Base-by-base conservation (phyloP, 805 yeast genomes). In the Yamadazyma endophytica region DNA sequence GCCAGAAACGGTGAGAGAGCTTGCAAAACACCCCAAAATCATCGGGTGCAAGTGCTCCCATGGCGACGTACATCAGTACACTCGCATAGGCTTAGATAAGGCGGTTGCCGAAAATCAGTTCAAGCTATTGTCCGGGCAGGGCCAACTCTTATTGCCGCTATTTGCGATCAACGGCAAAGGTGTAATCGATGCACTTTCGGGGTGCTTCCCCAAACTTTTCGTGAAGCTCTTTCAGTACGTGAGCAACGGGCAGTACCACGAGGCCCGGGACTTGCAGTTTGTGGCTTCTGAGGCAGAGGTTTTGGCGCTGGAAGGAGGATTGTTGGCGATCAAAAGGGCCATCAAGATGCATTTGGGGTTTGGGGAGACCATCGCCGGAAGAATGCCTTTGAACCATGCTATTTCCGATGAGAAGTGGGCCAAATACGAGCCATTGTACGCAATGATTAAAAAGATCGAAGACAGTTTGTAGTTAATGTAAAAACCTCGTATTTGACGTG, bases 21-120 rank as follows among this genome's bases (percentile, higher is more conserved):
- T 56, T 7, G 40, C 52, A 7, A 34, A 35, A 15, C 63, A 56
- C 36, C 52, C 52, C 12, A 54, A 60, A 22, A 52, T 57, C 28
- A 54, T 56, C 21, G 67, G 61, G 2, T 29, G 50, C 32, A 45
- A 60, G 42, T 28, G 42, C 17, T 35, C 48, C 9, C 48, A 45
- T 24, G 37, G 37, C 31, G 35, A 43, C 28, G 35, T 45, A 29
- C 42, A 29, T 14, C 18, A 24, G 17, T 40, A 45, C 28, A 17
- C 45, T 6, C 17, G 40, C 14, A 21, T 45, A 19, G 28, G 26
- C 9, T 26, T 39, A 15, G 28, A 35, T 17, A 13, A 21, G 7
- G 19, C 30, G 4, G n/a, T 32, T 8, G 15, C 23, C 24, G 34
- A 25, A n/a, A 18, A 25, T 13, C 40, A 43, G 32, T 45, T 45